Percentiles rank a stretch among this genome's conserved stretches.
Evolutionary conservation across 768 basidiomycete species (phyloP).

Genomic region (Dendrothele bispora): DNA sequence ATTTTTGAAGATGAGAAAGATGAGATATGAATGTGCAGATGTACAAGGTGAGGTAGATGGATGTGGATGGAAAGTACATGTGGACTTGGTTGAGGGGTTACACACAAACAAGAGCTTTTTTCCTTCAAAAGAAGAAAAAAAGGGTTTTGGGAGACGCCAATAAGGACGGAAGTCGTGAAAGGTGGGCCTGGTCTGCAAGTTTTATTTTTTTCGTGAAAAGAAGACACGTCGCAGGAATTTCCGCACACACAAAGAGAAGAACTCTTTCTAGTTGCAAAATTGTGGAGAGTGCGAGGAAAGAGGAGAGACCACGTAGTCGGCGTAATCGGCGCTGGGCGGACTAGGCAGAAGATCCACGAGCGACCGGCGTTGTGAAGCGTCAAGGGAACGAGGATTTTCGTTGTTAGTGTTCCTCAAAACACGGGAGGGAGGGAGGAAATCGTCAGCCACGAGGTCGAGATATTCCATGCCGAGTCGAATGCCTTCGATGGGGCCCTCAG

Average conservation of each 20-base stretch:
- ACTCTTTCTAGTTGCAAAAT: conserved; percentile 45
- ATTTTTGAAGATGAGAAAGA: conserved; percentile 36
- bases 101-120: conserved; percentile 2
- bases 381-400: conserved; percentile 29
- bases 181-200: not conserved
- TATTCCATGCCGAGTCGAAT: conserved; percentile 36
- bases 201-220: not conserved
- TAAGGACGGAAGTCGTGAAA: conserved; percentile 1
- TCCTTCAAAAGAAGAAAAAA: conserved; percentile 1
- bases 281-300: conserved; percentile 43
- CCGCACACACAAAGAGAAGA: no score
- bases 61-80: conserved; percentile 6
- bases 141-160: not conserved
- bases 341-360: conserved; percentile 31
- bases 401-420: conserved; percentile 27
- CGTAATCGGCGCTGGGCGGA: conserved; percentile 13
- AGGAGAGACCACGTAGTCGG: conserved; percentile 29
- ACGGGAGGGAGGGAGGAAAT: conserved; percentile 19
- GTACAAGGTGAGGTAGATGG: conserved; percentile 10
- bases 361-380: conserved; percentile 41
- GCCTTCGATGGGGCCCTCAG: conserved; percentile 36
- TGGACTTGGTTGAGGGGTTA: not conserved
- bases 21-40: conserved; percentile 14
- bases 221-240: no score
- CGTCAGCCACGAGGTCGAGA: conserved; percentile 33